A percentile compares a stretch with the other conserved stretches of the same genome.
These are phyloP conservation scores for Choanephora cucurbitarum DNA, from an alignment of 371 early-diverging fungal species.

Conservation along the genomic window DNA sequence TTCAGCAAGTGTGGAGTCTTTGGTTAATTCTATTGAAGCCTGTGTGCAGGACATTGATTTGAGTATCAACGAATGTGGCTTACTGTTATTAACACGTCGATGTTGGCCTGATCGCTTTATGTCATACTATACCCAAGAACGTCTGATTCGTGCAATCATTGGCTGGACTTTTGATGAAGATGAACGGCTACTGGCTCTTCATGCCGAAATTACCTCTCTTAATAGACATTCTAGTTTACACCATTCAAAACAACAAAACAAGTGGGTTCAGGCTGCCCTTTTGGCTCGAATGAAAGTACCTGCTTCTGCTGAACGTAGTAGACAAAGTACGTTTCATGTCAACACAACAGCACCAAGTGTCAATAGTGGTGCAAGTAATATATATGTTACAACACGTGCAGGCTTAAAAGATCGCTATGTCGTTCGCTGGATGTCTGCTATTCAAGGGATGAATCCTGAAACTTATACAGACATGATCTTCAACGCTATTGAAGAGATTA, in stretches of 20 bases:
- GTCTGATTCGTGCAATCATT: constrained; percentile 51
- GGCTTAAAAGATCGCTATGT: constrained; percentile 47
- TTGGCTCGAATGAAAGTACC: constrained; percentile 29
- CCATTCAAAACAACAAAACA: constrained; percentile 27
- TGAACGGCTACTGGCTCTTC: constrained; percentile 40
- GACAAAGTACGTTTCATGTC: constrained; percentile 27
- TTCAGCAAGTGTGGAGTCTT: constrained; percentile 48
- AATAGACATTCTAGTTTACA: constrained; percentile 4
- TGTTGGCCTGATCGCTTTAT: constrained; percentile 66
- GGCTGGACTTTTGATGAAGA: constrained; percentile 60
- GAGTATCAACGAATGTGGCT: constrained; percentile 59
- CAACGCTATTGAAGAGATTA: constrained; percentile 36
- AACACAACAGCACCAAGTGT: constrained; percentile 25
- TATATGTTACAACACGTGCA: constrained; percentile 46
- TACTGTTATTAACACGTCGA: constrained; percentile 50
- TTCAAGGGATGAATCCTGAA: constrained; percentile 42
- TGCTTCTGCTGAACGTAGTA: constrained; percentile 15
- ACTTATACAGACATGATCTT: constrained; percentile 35
- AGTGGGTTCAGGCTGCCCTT: constrained; percentile 37
- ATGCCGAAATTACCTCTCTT: constrained; percentile 36
- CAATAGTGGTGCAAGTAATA: constrained; percentile 45
- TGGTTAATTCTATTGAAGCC: constrained; percentile 54
- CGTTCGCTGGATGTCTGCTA: constrained; percentile 35
- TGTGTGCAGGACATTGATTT: constrained; percentile 56
- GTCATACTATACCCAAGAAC: constrained; percentile 51